phyloP scores from a whole-genome alignment of 768 basidiomycete species.

The Hortiboletus campestris region DNA sequence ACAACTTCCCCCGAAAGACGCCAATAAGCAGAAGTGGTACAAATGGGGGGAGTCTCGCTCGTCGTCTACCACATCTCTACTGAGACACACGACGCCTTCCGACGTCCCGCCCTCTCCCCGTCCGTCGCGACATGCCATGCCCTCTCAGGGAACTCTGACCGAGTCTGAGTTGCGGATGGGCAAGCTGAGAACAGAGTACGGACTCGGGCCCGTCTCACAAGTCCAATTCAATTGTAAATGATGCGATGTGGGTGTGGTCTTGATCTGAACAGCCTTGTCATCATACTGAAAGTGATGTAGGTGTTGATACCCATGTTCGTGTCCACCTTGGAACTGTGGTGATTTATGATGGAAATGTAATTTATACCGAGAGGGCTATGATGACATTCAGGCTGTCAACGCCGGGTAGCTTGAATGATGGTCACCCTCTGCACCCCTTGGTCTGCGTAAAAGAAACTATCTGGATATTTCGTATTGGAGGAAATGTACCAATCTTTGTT shows the following conservation, averaged over 20 bases:
- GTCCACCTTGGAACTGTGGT: not conserved
- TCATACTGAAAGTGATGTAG: not conserved
- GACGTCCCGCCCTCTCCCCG: not conserved
- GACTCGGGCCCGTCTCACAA: not conserved
- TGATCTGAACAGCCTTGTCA: not conserved
- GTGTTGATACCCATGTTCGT: not conserved
- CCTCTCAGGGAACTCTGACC: not conserved
- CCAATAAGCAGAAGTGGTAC: conserved; percentile 19
- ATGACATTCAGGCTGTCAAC: not conserved
- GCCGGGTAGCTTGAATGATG: not conserved
- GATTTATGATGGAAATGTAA: not conserved
- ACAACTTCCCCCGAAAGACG: not conserved
- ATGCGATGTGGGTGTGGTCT: not conserved
- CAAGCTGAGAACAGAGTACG: conserved; percentile 1
- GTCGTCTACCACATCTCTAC: conserved; percentile 18
- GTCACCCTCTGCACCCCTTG: not conserved
- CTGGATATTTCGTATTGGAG: not conserved
- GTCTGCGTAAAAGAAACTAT: not conserved
- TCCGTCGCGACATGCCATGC: not conserved
- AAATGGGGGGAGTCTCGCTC: conserved; percentile 10
- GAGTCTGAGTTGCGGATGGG: not conserved
- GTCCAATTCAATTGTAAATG: not conserved
- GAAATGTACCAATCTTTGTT: too few species aligned
- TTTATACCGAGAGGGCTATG: not conserved
- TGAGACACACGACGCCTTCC: not conserved